phyloP scores from a whole-genome alignment of 2,329 filamentous ascomycete species.

The Ophiostoma angusticollis region DNA sequence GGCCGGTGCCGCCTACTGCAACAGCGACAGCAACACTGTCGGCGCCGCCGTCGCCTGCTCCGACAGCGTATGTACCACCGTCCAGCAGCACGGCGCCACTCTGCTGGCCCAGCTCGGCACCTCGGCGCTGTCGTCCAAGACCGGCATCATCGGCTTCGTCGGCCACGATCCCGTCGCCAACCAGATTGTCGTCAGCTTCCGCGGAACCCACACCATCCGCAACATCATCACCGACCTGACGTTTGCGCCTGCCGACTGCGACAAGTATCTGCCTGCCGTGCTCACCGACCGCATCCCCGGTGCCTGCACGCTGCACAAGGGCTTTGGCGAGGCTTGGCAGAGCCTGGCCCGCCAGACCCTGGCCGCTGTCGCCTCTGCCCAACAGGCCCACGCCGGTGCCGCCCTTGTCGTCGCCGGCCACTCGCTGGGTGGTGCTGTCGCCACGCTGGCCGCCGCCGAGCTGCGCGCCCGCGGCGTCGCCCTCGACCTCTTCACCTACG shows the following conservation, averaged over 20 bases:
- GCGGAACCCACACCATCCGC: constrained; percentile 43
- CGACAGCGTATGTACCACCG: constrained; percentile 29
- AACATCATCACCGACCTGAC: constrained; percentile 49
- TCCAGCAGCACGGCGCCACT: constrained; percentile 30
- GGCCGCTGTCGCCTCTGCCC: constrained; percentile 30
- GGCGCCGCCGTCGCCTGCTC: constrained; percentile 31
- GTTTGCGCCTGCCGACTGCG: constrained; percentile 25
- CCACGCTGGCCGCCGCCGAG: constrained; percentile 44
- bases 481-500: constrained; percentile 52
- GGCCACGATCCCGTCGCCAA: constrained; percentile 33
- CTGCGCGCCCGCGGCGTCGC: constrained; percentile 35
- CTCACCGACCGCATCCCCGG: constrained; percentile 19
- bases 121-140: constrained; percentile 4
- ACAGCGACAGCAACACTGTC: constrained; percentile 26
- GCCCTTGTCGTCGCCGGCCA: constrained; percentile 50
- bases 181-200: constrained; percentile 47
- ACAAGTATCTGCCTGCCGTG: constrained; percentile 12
- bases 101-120: constrained; percentile 28
- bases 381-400: constrained; percentile 14
- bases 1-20: constrained; percentile 41
- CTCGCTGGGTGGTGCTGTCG: constrained; percentile 54
- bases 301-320: constrained; percentile 40
- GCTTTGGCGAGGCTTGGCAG: constrained; percentile 47
- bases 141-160: constrained; percentile 35
- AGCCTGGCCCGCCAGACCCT: constrained; percentile 35